phyloP scores from a whole-genome alignment of 2,329 filamentous ascomycete species.

The Fusarium phyllophilum region DNA sequence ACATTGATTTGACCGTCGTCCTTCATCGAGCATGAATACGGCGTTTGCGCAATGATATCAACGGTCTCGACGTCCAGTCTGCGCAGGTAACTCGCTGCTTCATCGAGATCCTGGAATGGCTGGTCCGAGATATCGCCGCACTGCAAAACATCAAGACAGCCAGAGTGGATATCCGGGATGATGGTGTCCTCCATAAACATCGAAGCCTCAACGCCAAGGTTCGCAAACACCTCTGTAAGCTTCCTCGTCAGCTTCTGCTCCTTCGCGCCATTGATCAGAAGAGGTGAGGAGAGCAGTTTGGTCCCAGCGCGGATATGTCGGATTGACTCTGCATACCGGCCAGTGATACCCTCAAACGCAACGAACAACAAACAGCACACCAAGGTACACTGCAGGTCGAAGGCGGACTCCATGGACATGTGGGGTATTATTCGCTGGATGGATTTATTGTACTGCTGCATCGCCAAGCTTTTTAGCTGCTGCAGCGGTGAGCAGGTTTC shows the following conservation, averaged over 20 bases:
- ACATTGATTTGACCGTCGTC: background rate
- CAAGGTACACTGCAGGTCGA: slow-evolving; percentile 29
- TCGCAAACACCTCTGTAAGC: slow-evolving; percentile 36
- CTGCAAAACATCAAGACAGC: background rate
- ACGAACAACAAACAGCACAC: slow-evolving; percentile 40
- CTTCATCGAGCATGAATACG: background rate
- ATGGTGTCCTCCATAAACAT: slow-evolving; percentile 32
- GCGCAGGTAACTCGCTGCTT: slow-evolving; percentile 19
- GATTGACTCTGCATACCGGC: slow-evolving; percentile 35
- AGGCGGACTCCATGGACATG: slow-evolving; percentile 18
- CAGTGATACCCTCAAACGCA: slow-evolving; percentile 37
- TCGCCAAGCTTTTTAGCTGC: slow-evolving; percentile 30
- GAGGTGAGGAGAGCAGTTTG: slow-evolving; percentile 12
- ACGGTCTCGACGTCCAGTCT: slow-evolving; percentile 19
- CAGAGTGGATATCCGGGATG: slow-evolving; percentile 4
- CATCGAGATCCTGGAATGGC: slow-evolving; percentile 32
- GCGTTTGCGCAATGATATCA: background rate
- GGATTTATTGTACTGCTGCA: slow-evolving; percentile 38
- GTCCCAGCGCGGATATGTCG: slow-evolving; percentile 35
- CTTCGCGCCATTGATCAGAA: background rate
- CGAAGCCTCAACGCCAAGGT: slow-evolving; percentile 31
- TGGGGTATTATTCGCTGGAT: slow-evolving; percentile 29
- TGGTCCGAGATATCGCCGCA: background rate
- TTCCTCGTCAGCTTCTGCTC: slow-evolving; percentile 17
- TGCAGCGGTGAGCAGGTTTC: slow-evolving; percentile 25